Percentiles rank a stretch among this genome's conserved stretches.
These are phyloP conservation scores for Stevia rebaudiana DNA, from an alignment of 140 eudicot species.

Conservation along the genomic window DNA sequence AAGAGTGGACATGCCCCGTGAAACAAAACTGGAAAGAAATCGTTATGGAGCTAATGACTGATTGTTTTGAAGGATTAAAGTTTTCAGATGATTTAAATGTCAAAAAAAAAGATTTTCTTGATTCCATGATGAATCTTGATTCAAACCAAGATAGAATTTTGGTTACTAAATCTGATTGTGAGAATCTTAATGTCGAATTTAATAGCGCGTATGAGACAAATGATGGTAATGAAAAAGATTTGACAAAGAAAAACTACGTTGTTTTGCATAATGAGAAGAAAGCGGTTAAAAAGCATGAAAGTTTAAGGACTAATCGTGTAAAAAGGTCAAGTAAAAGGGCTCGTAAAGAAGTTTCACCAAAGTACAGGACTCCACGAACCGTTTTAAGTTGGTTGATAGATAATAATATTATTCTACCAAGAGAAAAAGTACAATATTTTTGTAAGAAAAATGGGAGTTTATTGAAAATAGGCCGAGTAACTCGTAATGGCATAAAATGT, in stretches of 20 bases:
- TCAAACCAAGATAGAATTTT: conserved; percentile 14
- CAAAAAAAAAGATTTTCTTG: conserved; percentile 17
- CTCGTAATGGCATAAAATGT: conserved; percentile 82
- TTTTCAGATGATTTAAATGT: conserved; percentile 23
- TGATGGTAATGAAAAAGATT: neutral
- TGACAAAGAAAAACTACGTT: neutral
- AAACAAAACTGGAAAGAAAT: conserved; percentile 48
- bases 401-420: conserved; percentile 43
- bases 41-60: conserved; percentile 29
- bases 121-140: conserved; percentile 28
- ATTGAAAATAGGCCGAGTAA: conserved; percentile 53
- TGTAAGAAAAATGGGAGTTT: conserved; percentile 21
- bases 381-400: conserved; percentile 77
- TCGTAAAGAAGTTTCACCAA: conserved; percentile 33
- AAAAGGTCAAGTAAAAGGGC: conserved; percentile 55
- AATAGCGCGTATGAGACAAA: neutral
- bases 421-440: conserved; percentile 54
- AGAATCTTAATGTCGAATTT: neutral
- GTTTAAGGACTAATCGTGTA: conserved; percentile 24
- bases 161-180: conserved; percentile 16
- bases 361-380: conserved; percentile 55
- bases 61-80: conserved; percentile 19
- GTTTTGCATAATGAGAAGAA: conserved; percentile 6
- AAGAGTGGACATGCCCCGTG: conserved; percentile 62
- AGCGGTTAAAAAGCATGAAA: conserved; percentile 14